Conservation (phyloP, 116 monocot species). For the Papilionanthe hybrid region DNA sequence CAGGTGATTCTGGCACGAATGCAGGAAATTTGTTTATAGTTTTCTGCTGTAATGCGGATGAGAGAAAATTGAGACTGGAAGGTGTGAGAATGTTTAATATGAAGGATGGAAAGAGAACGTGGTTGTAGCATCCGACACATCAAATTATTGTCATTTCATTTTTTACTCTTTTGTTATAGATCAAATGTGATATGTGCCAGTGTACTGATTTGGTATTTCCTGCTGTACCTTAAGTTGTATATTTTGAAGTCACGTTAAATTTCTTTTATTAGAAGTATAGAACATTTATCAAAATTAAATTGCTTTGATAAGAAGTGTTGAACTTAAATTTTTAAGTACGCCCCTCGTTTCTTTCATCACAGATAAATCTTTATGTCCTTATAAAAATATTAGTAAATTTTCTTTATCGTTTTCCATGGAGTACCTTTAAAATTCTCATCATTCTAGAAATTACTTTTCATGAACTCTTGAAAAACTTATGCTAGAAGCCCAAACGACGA, state of each 20-base stretch:
- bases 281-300: too few relatives aligned
- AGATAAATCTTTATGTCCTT: too few relatives aligned
- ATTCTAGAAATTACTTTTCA: not conserved
- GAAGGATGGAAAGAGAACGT: too few relatives aligned
- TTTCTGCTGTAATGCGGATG: too few relatives aligned
- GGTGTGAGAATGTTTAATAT: too few relatives aligned
- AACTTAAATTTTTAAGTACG: not conserved
- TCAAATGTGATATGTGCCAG: not conserved
- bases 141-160: too few relatives aligned
- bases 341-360: too few relatives aligned
- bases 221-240: not conserved
- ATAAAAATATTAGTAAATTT: not conserved
- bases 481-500: slow-evolving; percentile 33
- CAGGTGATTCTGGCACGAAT: too few relatives aligned
- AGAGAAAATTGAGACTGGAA: too few relatives aligned
- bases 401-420: not conserved
- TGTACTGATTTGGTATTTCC: not conserved
- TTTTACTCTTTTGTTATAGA: not conserved
- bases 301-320: not conserved
- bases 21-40: too few relatives aligned
- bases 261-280: too few relatives aligned
- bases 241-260: not conserved
- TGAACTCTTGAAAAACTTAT: not conserved
- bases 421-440: not conserved
- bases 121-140: too few relatives aligned